These are phyloP conservation scores for Teratosphaeria destructans DNA, from an alignment of 2,329 filamentous ascomycete species.

Conservation along the genomic window DNA sequence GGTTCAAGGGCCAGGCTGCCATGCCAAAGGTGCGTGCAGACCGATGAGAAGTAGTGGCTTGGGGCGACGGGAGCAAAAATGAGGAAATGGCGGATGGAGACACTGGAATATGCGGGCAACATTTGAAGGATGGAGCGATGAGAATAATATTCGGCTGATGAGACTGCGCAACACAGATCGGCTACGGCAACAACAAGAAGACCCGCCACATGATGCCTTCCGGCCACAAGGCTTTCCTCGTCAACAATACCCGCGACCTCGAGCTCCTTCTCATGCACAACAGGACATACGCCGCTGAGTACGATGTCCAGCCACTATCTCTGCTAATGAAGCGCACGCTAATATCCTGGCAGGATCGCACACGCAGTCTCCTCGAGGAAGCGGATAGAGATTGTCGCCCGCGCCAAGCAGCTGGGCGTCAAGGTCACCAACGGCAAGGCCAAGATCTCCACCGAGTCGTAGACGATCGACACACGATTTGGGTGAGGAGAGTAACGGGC, in stretches of 20 bases:
- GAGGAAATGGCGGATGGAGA: slow-evolving; percentile 2
- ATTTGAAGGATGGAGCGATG: background rate
- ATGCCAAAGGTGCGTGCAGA: slow-evolving; percentile 84
- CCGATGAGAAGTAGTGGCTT: slow-evolving; percentile 3
- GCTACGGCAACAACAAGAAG: slow-evolving; percentile 99
- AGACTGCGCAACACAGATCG: slow-evolving; percentile 55
- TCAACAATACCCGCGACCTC: slow-evolving; percentile 91
- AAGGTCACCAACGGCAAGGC: slow-evolving; percentile 99
- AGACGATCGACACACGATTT: slow-evolving; percentile 15
- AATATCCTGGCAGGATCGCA: slow-evolving; percentile 61
- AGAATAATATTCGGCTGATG: slow-evolving; percentile 3
- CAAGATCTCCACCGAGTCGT: slow-evolving; percentile 90
- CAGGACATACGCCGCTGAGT: slow-evolving; percentile 97
- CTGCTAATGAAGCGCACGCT: slow-evolving; percentile 22
- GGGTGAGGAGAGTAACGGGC: slow-evolving; percentile 1
- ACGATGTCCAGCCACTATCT: slow-evolving; percentile 39
- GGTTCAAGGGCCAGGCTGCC: slow-evolving; percentile 88
- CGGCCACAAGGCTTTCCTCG: slow-evolving; percentile 99
- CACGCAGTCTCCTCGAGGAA: slow-evolving; percentile 97
- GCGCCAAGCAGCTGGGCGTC: slow-evolving; percentile 95
- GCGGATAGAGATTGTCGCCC: slow-evolving; percentile 93
- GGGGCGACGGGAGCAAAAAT: background rate
- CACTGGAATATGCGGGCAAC: background rate
- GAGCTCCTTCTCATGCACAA: slow-evolving; percentile 99
- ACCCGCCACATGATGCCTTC: slow-evolving; percentile 98